Conservation (phyloP, 2,329 filamentous ascomycete species). For the Aspergillus luchuensis region DNA sequence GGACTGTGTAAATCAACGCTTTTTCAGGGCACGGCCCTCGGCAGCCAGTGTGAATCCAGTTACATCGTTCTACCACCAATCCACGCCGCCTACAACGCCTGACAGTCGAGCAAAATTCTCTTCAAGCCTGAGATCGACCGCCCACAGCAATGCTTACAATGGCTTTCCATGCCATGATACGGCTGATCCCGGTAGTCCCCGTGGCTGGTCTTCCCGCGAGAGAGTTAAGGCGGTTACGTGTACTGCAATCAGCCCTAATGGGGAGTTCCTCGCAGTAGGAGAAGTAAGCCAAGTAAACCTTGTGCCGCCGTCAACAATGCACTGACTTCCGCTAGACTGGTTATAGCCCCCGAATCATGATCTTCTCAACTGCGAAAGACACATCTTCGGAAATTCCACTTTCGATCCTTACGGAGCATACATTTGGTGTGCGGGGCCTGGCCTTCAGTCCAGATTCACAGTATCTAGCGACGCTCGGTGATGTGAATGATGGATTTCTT, state of each 20-base stretch:
- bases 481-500: constrained; percentile 88
- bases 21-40: constrained; percentile 81
- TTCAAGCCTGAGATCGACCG: constrained; percentile 54
- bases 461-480: constrained; percentile 84
- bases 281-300: constrained; percentile 57
- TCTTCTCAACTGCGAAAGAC: constrained; percentile 80
- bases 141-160: constrained; percentile 44
- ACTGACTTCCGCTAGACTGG: constrained; percentile 64
- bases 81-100: constrained; percentile 59
- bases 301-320: neutral
- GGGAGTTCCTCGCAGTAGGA: constrained; percentile 83
- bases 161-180: constrained; percentile 54
- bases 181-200: constrained; percentile 62
- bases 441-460: constrained; percentile 86
- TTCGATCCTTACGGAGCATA: constrained; percentile 84
- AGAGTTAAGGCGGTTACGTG: constrained; percentile 93
- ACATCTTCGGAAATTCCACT: constrained; percentile 77
- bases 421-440: constrained; percentile 82
- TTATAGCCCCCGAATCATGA: constrained; percentile 85
- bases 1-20: constrained; percentile 69
- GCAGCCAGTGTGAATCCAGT: constrained; percentile 66
- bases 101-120: constrained; percentile 61
- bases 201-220: constrained; percentile 85
- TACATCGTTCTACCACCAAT: constrained; percentile 56
- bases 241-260: constrained; percentile 83